Conservation (phyloP, 805 yeast species). For the Kuraishia hungarica region DNA sequence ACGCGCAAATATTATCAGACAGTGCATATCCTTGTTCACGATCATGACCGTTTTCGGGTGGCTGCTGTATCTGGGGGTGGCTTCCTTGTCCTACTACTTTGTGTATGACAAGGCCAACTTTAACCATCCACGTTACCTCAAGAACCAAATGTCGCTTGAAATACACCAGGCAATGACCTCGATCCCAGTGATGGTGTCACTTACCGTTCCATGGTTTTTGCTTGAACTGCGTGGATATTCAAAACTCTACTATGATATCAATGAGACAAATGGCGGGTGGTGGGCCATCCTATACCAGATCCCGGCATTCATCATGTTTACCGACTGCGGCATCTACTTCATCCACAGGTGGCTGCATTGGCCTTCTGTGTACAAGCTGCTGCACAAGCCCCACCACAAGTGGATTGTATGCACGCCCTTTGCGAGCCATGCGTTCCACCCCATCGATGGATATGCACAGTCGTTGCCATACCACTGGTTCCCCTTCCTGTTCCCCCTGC, state of each 20-base stretch:
- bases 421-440: conserved; percentile 98
- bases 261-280: conserved; percentile 62
- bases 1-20: conserved; percentile 69
- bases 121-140: conserved; percentile 93
- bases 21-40: conserved; percentile 53
- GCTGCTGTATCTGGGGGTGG: conserved; percentile 68
- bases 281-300: conserved; percentile 55
- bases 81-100: conserved; percentile 65
- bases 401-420: conserved; percentile 98
- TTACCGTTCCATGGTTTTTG: conserved; percentile 88
- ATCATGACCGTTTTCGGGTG: conserved; percentile 80
- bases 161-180: conserved; percentile 70
- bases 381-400: conserved; percentile 98
- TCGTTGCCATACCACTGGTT: conserved; percentile 88
- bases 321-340: conserved; percentile 87
- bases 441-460: conserved; percentile 92
- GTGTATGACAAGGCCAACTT: conserved; percentile 84
- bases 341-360: conserved; percentile 92
- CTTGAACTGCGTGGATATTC: conserved; percentile 81
- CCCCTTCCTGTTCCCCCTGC: conserved; percentile 89
- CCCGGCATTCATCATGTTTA: conserved; percentile 79
- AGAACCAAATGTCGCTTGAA: conserved; percentile 86
- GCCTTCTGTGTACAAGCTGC: conserved; percentile 75
- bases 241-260: conserved; percentile 57
- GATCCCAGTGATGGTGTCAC: conserved; percentile 80